Evolutionary conservation across 257 asterid species (phyloP).

Genomic region (Gentiana dahurica): DNA sequence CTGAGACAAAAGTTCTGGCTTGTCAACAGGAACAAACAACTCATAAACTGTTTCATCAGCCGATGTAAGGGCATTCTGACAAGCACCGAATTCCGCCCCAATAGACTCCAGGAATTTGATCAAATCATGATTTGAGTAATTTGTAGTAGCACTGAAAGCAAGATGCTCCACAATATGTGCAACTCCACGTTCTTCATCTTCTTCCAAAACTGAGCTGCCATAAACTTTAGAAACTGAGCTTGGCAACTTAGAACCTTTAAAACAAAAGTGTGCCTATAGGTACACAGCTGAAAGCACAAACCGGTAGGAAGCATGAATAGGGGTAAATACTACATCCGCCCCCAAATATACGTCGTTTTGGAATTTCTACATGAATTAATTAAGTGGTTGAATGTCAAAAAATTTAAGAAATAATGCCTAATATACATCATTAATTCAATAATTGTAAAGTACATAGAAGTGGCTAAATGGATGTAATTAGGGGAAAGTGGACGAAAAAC

Average conservation of each 20-base stretch:
- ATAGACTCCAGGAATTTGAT: conserved; percentile 89
- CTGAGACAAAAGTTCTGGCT: conserved; percentile 79
- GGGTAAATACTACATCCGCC: no score
- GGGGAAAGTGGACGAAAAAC: no score
- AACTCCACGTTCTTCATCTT: conserved; percentile 96
- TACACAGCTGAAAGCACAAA: background rate
- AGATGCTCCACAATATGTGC: conserved; percentile 97
- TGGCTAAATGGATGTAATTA: no score
- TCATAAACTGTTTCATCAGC: conserved; percentile 93
- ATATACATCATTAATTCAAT: no score
- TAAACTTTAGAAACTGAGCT: conserved; percentile 26
- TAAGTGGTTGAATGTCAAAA: no score
- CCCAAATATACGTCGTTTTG: no score
- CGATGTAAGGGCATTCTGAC: conserved; percentile 87
- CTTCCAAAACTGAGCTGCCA: conserved; percentile 97
- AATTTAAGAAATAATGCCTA: no score
- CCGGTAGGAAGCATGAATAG: no score
- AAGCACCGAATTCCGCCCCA: conserved; percentile 96
- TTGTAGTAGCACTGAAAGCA: conserved; percentile 90
- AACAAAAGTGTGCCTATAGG: background rate
- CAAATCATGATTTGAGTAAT: conserved; percentile 81
- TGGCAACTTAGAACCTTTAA: background rate
- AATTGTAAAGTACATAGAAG: no score
- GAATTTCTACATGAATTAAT: no score
- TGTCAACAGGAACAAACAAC: conserved; percentile 90